Percentiles rank a stretch among this genome's conserved stretches.
Conservation (phyloP, 805 yeast genomes). For the Wickerhamiella nectarea region DNA sequence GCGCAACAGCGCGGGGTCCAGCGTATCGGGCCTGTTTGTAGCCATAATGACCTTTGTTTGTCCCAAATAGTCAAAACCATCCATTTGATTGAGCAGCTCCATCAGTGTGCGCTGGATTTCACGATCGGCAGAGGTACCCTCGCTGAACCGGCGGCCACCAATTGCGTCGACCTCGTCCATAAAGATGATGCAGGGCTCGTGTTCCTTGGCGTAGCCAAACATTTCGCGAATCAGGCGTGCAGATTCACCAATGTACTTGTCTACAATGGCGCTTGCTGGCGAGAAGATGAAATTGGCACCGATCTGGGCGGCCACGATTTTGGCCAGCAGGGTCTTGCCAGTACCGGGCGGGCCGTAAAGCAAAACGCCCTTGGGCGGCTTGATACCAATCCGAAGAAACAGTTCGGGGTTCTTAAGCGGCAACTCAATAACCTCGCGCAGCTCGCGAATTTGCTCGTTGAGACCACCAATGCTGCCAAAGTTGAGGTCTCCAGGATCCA, state of each 20-base stretch:
- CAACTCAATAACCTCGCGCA: conserved; percentile 92
- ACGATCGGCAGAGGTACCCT: conserved; percentile 97
- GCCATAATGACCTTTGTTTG: conserved; percentile 98
- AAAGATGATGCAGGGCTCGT: conserved; percentile 93
- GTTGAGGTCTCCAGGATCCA: conserved; percentile 94
- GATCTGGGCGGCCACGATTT: conserved; percentile 96
- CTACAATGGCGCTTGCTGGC: conserved; percentile 97
- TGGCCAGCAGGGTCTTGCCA: conserved; percentile 89
- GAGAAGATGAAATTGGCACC: conserved; percentile 96
- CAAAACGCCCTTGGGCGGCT: conserved; percentile 96
- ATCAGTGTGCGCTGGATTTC: conserved; percentile 95
- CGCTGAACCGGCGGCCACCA: conserved; percentile 95
- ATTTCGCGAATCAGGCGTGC: conserved; percentile 94
- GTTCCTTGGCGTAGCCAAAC: conserved; percentile 96
- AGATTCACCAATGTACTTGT: conserved; percentile 94
- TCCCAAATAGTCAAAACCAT: conserved; percentile 92
- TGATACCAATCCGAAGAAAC: conserved; percentile 89
- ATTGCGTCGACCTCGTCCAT: conserved; percentile 99
- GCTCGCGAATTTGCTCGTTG: conserved; percentile 86
- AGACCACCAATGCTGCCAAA: conserved; percentile 94
- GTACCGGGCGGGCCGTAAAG: conserved; percentile 98
- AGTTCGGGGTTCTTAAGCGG: conserved; percentile 96
- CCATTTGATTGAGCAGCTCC: conserved; percentile 97
- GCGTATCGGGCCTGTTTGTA: conserved; percentile 95
- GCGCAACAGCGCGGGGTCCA: conserved; percentile 92